Percentiles rank a stretch among this genome's conserved stretches.
Conservation (phyloP, 176 grass and related monocot species). For the Eragrostis nindensis region DNA sequence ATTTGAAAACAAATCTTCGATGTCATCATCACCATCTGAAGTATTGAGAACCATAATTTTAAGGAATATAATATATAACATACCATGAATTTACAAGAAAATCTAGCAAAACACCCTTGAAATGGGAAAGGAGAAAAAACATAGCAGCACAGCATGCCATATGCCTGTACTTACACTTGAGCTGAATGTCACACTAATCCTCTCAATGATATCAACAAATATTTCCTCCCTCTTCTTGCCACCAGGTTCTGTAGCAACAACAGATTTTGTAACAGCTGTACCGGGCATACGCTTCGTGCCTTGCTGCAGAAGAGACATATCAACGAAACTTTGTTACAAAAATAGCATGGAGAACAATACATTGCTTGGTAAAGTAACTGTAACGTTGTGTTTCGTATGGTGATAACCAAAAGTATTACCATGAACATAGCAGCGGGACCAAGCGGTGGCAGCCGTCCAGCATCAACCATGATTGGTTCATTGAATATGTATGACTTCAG, state of each 20-base stretch:
- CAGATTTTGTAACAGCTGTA: slow-evolving; percentile 99
- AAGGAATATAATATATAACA: slow-evolving; percentile 19
- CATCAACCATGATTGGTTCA: slow-evolving; percentile 98
- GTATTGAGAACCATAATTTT: not conserved
- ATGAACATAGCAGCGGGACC: slow-evolving; percentile 99
- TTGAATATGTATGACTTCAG: slow-evolving; percentile 98
- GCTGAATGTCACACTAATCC: slow-evolving; percentile 99
- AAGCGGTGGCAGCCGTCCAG: slow-evolving; percentile 79
- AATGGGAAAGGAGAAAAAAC: not conserved
- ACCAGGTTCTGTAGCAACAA: slow-evolving; percentile 87
- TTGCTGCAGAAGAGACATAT: slow-evolving; percentile 76
- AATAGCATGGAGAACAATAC: slow-evolving; percentile 19
- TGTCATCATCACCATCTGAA: not conserved
- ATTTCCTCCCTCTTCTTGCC: slow-evolving; percentile 98
- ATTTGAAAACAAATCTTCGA: slow-evolving; percentile 15
- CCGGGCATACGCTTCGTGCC: slow-evolving; percentile 97
- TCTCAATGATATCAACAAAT: slow-evolving; percentile 99
- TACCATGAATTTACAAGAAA: not conserved
- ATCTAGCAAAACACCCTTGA: not conserved
- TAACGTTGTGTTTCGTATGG: not conserved
- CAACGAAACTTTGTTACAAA: slow-evolving; percentile 37
- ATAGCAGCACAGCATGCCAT: not conserved
- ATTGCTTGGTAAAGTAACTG: slow-evolving; percentile 16
- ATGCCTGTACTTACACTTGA: slow-evolving; percentile 75
- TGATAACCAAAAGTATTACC: slow-evolving; percentile 57